A percentile compares a stretch with the other conserved stretches of the same genome.
Evolutionary conservation across 257 asterid genomes (phyloP).

Genomic region (Hygrophila difformis): DNA sequence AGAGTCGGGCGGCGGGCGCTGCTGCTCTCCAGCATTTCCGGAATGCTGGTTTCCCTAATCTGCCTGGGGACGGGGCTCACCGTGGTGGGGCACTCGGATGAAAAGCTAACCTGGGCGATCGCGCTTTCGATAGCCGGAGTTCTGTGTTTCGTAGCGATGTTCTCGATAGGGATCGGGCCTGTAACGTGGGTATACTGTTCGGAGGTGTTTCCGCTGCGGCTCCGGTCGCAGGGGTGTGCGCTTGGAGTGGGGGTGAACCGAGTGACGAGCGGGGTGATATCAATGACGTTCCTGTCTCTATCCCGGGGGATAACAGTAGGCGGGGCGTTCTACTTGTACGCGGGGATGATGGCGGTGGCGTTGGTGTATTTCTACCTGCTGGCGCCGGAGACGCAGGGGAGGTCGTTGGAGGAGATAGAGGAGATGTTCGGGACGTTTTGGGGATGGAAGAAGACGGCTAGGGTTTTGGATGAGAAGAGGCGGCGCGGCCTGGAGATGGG

Average conservation of each 20-base stretch:
- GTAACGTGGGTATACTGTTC: slow-evolving; percentile 30
- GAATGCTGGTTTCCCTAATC: slow-evolving; percentile 37
- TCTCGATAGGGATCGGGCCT: slow-evolving; percentile 27
- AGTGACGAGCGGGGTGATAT: slow-evolving; percentile 17
- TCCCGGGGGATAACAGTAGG: slow-evolving; percentile 20
- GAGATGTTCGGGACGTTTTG: slow-evolving; percentile 23
- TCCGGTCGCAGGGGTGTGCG: slow-evolving; percentile 27
- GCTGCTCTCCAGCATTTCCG: slow-evolving; percentile 55
- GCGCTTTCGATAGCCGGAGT: slow-evolving; percentile 14
- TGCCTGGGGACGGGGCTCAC: slow-evolving; percentile 21
- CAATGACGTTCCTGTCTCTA: slow-evolving; percentile 30
- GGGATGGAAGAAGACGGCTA: not conserved
- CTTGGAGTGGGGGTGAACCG: slow-evolving; percentile 23
- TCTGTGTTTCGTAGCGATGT: slow-evolving; percentile 19
- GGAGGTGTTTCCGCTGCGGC: slow-evolving; percentile 23
- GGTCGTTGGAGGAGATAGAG: slow-evolving; percentile 31
- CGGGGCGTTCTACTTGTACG: slow-evolving; percentile 28
- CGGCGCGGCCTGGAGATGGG: no score
- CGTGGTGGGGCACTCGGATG: slow-evolving; percentile 9
- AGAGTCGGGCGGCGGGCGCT: slow-evolving; percentile 63
- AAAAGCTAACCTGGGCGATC: slow-evolving; percentile 19
- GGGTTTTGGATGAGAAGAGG: slow-evolving; percentile 11
- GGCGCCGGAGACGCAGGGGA: slow-evolving; percentile 27
- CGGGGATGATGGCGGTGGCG: slow-evolving; percentile 15
- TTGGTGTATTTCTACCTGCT: slow-evolving; percentile 23